Evolutionary conservation across 179 eudicot species (phyloP).

Genomic region (Kewa caespitosa): DNA sequence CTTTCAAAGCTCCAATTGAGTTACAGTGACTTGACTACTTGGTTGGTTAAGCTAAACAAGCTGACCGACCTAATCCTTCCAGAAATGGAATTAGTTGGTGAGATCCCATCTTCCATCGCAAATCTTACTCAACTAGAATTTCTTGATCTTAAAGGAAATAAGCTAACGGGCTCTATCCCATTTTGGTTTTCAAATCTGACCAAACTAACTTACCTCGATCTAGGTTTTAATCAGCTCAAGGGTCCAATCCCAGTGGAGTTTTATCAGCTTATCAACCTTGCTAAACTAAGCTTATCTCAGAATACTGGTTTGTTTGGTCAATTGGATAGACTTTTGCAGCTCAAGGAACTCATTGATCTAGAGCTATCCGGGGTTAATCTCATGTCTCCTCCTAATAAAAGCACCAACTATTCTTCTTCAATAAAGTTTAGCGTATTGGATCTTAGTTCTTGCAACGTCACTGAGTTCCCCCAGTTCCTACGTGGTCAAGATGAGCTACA

Average conservation of each 20-base stretch:
- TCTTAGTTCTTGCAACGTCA: slow-evolving; percentile 23
- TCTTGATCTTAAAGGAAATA: slow-evolving; percentile 13
- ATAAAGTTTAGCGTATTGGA: neutral
- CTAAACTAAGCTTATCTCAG: neutral
- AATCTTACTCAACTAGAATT: slow-evolving; percentile 13
- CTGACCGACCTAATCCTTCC: neutral
- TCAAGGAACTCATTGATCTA: neutral
- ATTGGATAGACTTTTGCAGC: neutral
- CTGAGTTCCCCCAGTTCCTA: slow-evolving; percentile 26
- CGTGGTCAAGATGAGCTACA: slow-evolving; percentile 16
- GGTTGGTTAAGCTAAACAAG: slow-evolving; percentile 11
- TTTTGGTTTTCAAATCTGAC: slow-evolving; percentile 15
- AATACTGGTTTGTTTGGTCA: neutral
- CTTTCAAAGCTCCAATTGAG: neutral
- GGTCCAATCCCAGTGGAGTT: slow-evolving; percentile 24
- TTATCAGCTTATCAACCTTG: slow-evolving; percentile 13
- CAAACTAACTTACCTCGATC: neutral
- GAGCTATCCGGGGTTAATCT: neutral
- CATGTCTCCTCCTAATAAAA: neutral
- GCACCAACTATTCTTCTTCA: slow-evolving; percentile 12
- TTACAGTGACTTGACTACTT: neutral
- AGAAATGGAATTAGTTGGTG: slow-evolving; percentile 3
- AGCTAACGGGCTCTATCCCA: slow-evolving; percentile 14
- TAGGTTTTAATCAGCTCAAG: slow-evolving; percentile 10
- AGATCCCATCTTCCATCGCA: slow-evolving; percentile 18